Base-by-base conservation (phyloP, 2,329 filamentous ascomycete species). In the Byssochlamys sp. region DNA sequence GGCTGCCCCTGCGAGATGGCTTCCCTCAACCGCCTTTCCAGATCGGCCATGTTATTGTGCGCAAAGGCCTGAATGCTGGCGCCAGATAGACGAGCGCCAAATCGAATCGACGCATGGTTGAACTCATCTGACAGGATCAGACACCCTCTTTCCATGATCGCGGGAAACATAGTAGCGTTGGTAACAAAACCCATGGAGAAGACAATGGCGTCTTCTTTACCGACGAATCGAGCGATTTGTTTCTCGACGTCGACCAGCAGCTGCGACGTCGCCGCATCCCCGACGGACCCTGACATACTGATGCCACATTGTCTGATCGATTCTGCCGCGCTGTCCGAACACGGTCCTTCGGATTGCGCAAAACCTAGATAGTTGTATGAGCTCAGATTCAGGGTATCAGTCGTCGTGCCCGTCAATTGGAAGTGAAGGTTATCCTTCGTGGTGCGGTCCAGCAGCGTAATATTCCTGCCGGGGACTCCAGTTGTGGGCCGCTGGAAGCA, bases 291-390 rank as follows among this genome's bases (percentile, higher is more conserved):
- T 71, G 84, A 85, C 67, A 86, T 83, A 67, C 85, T 88, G 61
- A 96, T 83, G 50, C 91, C 90, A 67, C 92, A 91, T 68, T 86
- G 90, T 72, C 84, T 85, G 62, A 95, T 85, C 49, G 82, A 84
- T 54, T 90, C 86, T 77, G 96, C 92, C 4, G 91, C 89, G 12
- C 87, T 87, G 72, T 96, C 91, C 54, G 92, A 91, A 69, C 91
- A 96, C 51, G 92, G 91, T 7, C 92, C 92, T 61, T 96, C 90
- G 0, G 91, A 96, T 73, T 97, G 92, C 54, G 92, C 92, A 68
- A 96, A 97, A 33, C 92, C 92, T 28, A 97, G 87, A 72, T 96
- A 97, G 76, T 96, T 97, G 81, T 97, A 96, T 0, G 92, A 96
- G 78, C 91, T 95, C 86, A 97, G 88, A 76, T 97, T 97, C 64